Base-by-base conservation (phyloP, 78 protist species). In the Polysphondylium violaceum region DNA sequence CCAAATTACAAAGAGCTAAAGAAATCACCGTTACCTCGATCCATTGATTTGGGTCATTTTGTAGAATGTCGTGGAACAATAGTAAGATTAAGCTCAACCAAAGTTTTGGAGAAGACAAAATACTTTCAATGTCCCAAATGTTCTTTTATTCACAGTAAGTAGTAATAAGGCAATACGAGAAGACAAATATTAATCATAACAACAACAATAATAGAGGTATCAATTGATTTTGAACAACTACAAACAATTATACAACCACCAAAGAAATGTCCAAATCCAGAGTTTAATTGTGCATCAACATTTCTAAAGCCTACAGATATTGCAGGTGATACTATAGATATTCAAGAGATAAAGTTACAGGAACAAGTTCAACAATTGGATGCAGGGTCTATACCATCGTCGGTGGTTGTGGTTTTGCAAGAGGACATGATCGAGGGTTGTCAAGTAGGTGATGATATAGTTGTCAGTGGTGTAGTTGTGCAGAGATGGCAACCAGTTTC, bases 371-470 rank as follows among this genome's bases (percentile, higher is more conserved):
- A 89, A 29, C 63, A 76, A 17, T 56, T 96, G 1, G 90, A 81
- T 11, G 75, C 95, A 0, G 99, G 99, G 1, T 38, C 94, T 8
- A 93, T 98, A 14, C 99, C 99, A 6, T 75, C 99, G 17, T 85
- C 96, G 8, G 87, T 97, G 9, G 14, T 47, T 0, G 97, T 97
- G 7, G 9, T 96, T 5, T 77, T 98, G 2, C 87, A 68, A 72
- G 96, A 97, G 36, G 99, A 98, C 76, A 74, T 98, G 51, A 96
- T 87, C 0, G 99, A 97, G 60, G 21, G 19, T 8, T 93, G 97
- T 86, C 94, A 94, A 60, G 98, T 99, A 0, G 99, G 99, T 25
- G 98, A 98, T 38, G 97, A 95, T 25, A 96, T 98, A 2, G 36
- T 44, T 0, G 75, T 97, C 51, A 41, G 75, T 17, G 96, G 96